Conservation (phyloP, 202 grass and related monocot genomes). For the Brachypodium distachyon region DNA sequence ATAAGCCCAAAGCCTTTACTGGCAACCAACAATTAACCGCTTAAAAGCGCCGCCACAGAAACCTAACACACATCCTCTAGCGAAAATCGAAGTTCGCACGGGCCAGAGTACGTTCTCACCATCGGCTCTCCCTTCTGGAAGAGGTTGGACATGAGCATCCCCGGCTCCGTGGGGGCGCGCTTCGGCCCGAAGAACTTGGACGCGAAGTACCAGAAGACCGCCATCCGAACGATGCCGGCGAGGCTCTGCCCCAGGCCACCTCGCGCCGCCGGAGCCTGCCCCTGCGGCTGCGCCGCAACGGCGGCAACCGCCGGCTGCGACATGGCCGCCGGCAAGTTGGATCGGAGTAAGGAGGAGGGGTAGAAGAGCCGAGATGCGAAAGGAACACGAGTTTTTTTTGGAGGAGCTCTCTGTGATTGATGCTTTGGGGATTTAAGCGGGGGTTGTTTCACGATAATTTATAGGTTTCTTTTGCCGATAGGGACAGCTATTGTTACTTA, state of each 20-base stretch:
- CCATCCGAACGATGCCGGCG: slow-evolving; percentile 73
- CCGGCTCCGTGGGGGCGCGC: slow-evolving; percentile 54
- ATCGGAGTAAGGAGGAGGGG: slow-evolving; percentile 6
- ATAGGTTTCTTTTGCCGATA: neutral
- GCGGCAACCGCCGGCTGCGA: slow-evolving; percentile 37
- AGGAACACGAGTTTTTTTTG: neutral
- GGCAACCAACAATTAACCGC: neutral
- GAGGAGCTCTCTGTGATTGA: neutral
- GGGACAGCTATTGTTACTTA: fast-evolving
- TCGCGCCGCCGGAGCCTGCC: slow-evolving; percentile 8
- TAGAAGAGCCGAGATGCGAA: slow-evolving; percentile 29
- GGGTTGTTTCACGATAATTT: slow-evolving; percentile 1
- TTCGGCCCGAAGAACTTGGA: slow-evolving; percentile 91
- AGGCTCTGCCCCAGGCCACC: slow-evolving; percentile 62
- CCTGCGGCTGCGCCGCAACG: slow-evolving; percentile 36
- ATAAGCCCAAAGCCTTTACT: neutral
- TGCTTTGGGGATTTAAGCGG: neutral
- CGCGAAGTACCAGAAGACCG: slow-evolving; percentile 91
- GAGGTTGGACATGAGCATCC: slow-evolving; percentile 73
- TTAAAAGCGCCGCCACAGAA: neutral
- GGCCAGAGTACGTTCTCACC: slow-evolving; percentile 27
- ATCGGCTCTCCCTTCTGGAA: slow-evolving; percentile 90
- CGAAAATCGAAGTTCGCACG: neutral
- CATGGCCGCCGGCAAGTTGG: slow-evolving; percentile 56
- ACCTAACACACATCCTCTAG: slow-evolving; percentile 3